These are phyloP conservation scores for Penicillium samsonianum DNA, from an alignment of 495 filamentous ascomycete genomes.

Conservation along the genomic window DNA sequence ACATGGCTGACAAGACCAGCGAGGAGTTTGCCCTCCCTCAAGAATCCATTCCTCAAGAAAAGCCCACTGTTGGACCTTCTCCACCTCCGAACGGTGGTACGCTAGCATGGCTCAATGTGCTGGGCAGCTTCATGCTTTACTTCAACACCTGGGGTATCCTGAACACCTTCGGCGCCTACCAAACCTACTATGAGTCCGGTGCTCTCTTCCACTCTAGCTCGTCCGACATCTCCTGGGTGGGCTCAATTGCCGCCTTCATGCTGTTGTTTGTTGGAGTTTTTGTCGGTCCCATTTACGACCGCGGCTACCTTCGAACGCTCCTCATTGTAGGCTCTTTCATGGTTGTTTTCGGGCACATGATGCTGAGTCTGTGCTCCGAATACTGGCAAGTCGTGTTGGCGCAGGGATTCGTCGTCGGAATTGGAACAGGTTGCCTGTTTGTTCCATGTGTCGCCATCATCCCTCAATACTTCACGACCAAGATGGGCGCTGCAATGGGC, in stretches of 20 bases:
- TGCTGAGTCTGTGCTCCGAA: conserved; percentile 38
- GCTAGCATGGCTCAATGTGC: conserved; percentile 31
- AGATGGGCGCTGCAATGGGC: conserved; percentile 35
- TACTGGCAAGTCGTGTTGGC: conserved; percentile 36
- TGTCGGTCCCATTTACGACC: conserved; percentile 59
- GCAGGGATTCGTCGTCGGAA: neutral
- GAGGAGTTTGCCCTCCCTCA: neutral
- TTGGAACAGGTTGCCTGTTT: conserved; percentile 38
- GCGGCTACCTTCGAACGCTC: conserved; percentile 38
- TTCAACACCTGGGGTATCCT: conserved; percentile 46
- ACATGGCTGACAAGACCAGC: neutral
- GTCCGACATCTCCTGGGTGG: conserved; percentile 51
- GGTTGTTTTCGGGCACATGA: conserved; percentile 36
- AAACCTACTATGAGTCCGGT: conserved; percentile 47
- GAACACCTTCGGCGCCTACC: conserved; percentile 55
- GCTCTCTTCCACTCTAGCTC: conserved; percentile 30
- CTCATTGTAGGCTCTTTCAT: conserved; percentile 7
- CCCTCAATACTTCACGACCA: conserved; percentile 34
- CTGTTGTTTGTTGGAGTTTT: conserved; percentile 54
- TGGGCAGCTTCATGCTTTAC: conserved; percentile 28
- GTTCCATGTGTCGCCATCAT: conserved; percentile 36
- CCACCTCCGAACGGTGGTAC: conserved; percentile 30
- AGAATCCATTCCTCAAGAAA: neutral
- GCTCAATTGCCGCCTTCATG: conserved; percentile 56
- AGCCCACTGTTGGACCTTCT: neutral